These are phyloP conservation scores for Botrytis elliptica DNA, from an alignment of 2,329 filamentous ascomycete species.

Conservation along the genomic window DNA sequence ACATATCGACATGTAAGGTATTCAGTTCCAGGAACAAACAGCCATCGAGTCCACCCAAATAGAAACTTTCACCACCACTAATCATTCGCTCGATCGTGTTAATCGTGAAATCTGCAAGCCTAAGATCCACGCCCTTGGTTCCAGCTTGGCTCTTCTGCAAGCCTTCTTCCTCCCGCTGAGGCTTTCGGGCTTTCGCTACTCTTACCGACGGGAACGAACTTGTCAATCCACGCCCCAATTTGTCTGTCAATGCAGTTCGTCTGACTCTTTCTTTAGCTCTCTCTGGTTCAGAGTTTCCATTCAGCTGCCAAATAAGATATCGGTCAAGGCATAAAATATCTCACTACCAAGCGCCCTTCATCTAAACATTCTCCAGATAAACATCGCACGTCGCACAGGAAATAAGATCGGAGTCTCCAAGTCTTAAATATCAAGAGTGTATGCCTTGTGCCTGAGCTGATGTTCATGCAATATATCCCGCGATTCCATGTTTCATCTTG, in stretches of 20 bases:
- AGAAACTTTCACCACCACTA: neutral
- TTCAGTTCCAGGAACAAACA: neutral
- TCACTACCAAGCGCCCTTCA: neutral
- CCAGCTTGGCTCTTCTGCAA: constrained; percentile 5
- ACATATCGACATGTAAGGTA: neutral
- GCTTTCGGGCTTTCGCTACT: neutral
- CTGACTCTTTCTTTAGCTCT: neutral
- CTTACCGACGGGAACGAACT: neutral
- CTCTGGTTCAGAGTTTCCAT: no score
- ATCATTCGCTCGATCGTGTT: neutral
- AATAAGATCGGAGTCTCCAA: neutral
- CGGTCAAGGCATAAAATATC: neutral
- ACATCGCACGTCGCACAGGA: neutral
- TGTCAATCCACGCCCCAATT: neutral
- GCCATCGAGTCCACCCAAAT: neutral
- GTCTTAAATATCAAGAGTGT: neutral
- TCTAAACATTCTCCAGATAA: neutral
- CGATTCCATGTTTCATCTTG: neutral
- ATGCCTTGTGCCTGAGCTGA: neutral
- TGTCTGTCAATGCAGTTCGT: neutral
- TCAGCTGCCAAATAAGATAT: neutral
- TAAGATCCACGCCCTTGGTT: neutral
- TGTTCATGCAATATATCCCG: neutral
- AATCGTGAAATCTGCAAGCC: neutral
- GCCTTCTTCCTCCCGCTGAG: neutral